Evolutionary conservation across 805 yeast genomes (phyloP).

Genomic region (Yamadazyma akitaensis): DNA sequence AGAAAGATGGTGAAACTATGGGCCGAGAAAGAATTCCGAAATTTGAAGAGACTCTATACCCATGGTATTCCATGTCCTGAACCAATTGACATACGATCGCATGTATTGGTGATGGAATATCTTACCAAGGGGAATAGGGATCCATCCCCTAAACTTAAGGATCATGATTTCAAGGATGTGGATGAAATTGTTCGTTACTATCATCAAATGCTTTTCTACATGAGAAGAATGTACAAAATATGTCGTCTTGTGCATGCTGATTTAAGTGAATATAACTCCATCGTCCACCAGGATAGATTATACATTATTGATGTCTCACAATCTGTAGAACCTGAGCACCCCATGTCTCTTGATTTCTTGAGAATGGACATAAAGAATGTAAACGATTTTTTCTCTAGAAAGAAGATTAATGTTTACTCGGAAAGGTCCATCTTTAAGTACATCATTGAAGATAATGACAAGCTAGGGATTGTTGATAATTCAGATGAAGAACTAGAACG

Average conservation of each 20-base stretch:
- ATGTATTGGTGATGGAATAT: conserved; percentile 93
- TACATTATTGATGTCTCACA: conserved; percentile 96
- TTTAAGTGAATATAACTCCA: conserved; percentile 88
- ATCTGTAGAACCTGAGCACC: conserved; percentile 96
- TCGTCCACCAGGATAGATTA: conserved; percentile 73
- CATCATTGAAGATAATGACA: conserved; percentile 51
- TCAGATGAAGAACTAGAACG: conserved; percentile 39
- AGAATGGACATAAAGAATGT: conserved; percentile 98
- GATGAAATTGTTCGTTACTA: conserved; percentile 68
- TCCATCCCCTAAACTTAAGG: conserved; percentile 88
- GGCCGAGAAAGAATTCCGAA: conserved; percentile 98
- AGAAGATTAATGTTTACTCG: conserved; percentile 71
- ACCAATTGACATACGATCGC: conserved; percentile 83
- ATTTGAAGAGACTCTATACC: conserved; percentile 73
- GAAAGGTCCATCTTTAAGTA: conserved; percentile 81
- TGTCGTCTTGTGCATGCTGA: conserved; percentile 96
- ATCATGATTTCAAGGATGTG: conserved; percentile 67
- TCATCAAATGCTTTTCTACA: conserved; percentile 74
- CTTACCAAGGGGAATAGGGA: conserved; percentile 74
- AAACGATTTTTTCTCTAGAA: conserved; percentile 76
- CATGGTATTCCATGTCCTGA: conserved; percentile 91
- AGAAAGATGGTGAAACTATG: conserved; percentile 96
- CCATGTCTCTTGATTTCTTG: conserved; percentile 89
- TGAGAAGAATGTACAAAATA: conserved; percentile 81
- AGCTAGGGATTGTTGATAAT: conserved; percentile 35